Percentiles rank a stretch among this genome's conserved stretches.
phyloP scores from a whole-genome alignment of 768 basidiomycete species.

The Amanita rubescens region DNA sequence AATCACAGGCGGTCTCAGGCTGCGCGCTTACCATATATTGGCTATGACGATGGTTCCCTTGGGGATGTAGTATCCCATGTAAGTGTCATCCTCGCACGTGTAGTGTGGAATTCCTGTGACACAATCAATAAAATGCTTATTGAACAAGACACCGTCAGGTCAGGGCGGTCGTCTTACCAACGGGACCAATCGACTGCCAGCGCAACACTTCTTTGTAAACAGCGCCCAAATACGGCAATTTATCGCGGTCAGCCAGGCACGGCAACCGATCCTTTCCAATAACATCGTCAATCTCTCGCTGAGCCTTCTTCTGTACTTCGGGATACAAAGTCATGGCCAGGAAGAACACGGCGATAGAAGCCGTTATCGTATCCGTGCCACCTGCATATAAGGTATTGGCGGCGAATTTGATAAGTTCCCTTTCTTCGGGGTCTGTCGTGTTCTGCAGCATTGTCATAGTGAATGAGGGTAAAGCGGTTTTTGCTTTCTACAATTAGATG shows the following conservation, averaged over 20 bases:
- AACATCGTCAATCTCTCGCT: conserved; percentile 31
- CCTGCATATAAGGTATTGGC: conserved; percentile 24
- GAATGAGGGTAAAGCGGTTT: conserved; percentile 21
- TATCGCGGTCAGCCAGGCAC: conserved; percentile 22
- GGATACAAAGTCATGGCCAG: conserved; percentile 31
- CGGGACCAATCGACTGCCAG: conserved; percentile 25
- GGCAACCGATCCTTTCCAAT: conserved; percentile 26
- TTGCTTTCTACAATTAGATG: not conserved
- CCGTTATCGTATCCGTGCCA: conserved; percentile 32
- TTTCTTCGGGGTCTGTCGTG: conserved; percentile 15
- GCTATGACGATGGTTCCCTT: conserved; percentile 22
- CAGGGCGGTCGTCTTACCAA: conserved; percentile 12
- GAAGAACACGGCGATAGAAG: conserved; percentile 27
- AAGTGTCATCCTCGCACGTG: conserved; percentile 23
- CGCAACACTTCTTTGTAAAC: conserved; percentile 32
- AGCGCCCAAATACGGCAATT: conserved; percentile 29
- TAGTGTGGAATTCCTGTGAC: conserved; percentile 21
- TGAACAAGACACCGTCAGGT: too few relatives aligned
- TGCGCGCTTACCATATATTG: conserved; percentile 23
- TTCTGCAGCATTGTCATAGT: conserved; percentile 6
- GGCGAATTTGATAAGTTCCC: conserved; percentile 21
- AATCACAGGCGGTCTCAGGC: not conserved
- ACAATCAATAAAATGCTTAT: too few relatives aligned
- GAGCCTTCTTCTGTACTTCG: conserved; percentile 28
- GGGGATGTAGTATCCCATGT: conserved; percentile 27